Evolutionary conservation across 2,329 filamentous ascomycete genomes (phyloP).

Genomic region (Botrytis fragariae): DNA sequence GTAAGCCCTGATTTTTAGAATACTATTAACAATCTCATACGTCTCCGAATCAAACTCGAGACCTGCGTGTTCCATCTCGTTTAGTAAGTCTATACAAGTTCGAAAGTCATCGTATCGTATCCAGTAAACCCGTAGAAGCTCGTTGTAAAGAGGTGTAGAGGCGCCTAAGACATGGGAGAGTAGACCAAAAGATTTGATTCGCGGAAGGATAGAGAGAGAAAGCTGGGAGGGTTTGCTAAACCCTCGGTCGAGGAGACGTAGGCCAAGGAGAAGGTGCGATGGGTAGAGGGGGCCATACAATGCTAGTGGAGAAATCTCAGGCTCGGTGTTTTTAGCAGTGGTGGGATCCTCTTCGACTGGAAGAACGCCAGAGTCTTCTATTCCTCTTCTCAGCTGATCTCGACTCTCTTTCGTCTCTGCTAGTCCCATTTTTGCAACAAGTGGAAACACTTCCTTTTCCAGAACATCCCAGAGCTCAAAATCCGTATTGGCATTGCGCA

Average conservation of each 20-base stretch:
- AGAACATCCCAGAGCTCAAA: conserved; percentile 65
- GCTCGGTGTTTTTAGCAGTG: neutral
- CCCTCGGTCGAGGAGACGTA: conserved; percentile 54
- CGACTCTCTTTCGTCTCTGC: conserved; percentile 32
- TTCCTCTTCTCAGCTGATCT: conserved; percentile 1
- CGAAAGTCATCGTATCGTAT: conserved; percentile 53
- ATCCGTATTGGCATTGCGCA: conserved; percentile 58
- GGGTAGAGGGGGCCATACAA: conserved; percentile 65
- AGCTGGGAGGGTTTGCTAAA: conserved; percentile 60
- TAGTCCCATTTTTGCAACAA: conserved; percentile 57
- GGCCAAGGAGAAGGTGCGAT: conserved; percentile 55
- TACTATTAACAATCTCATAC: conserved; percentile 30
- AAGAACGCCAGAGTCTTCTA: neutral
- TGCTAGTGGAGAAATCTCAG: conserved; percentile 42
- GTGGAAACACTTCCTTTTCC: conserved; percentile 63
- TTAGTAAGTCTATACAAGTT: conserved; percentile 30
- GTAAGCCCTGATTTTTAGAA: conserved; percentile 25
- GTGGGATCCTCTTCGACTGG: neutral
- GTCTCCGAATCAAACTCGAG: conserved; percentile 38
- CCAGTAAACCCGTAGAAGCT: conserved; percentile 62
- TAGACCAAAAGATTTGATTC: conserved; percentile 65
- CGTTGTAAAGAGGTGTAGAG: conserved; percentile 67
- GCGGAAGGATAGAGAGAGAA: conserved; percentile 60
- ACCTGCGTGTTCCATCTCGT: conserved; percentile 37
- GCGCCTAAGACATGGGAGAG: conserved; percentile 70